These are phyloP conservation scores for Saccharomycopsis sp. DNA, from an alignment of 805 yeast genomes.

Conservation along the genomic window DNA sequence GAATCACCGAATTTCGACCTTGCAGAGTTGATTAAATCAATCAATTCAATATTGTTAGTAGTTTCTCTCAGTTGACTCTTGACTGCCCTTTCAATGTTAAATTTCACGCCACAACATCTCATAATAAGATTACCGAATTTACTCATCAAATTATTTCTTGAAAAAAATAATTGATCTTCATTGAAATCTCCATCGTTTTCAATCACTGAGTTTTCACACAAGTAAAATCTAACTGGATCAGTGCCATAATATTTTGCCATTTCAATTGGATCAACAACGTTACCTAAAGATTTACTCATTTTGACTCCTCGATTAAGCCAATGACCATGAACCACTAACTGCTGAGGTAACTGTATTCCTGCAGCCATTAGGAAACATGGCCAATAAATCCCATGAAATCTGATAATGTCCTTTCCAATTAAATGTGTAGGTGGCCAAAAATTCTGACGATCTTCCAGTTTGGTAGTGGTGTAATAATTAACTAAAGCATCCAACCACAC, in stretches of 20 bases:
- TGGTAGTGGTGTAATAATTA: constrained; percentile 57
- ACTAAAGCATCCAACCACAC: constrained; percentile 96
- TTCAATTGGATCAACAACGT: constrained; percentile 87
- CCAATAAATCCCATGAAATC: constrained; percentile 93
- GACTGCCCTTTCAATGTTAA: constrained; percentile 45
- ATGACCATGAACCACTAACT: constrained; percentile 85
- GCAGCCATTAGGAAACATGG: constrained; percentile 88
- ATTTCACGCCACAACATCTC: constrained; percentile 67
- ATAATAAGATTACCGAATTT: constrained; percentile 77
- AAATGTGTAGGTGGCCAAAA: constrained; percentile 78
- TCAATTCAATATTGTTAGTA: neutral
- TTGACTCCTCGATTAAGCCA: constrained; percentile 87
- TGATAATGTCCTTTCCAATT: constrained; percentile 84
- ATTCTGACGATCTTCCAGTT: constrained; percentile 38
- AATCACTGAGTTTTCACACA: constrained; percentile 68
- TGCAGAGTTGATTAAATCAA: neutral
- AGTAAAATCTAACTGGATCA: constrained; percentile 69
- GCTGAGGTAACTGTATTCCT: constrained; percentile 58
- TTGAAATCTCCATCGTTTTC: constrained; percentile 76
- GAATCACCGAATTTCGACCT: constrained; percentile 24
- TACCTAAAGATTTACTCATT: constrained; percentile 91
- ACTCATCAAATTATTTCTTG: constrained; percentile 64
- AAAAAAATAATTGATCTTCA: constrained; percentile 42
- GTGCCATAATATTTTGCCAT: constrained; percentile 55
- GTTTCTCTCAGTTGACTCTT: constrained; percentile 16